Conservation (phyloP, 805 yeast species). For the Clavispora santaluciae region DNA sequence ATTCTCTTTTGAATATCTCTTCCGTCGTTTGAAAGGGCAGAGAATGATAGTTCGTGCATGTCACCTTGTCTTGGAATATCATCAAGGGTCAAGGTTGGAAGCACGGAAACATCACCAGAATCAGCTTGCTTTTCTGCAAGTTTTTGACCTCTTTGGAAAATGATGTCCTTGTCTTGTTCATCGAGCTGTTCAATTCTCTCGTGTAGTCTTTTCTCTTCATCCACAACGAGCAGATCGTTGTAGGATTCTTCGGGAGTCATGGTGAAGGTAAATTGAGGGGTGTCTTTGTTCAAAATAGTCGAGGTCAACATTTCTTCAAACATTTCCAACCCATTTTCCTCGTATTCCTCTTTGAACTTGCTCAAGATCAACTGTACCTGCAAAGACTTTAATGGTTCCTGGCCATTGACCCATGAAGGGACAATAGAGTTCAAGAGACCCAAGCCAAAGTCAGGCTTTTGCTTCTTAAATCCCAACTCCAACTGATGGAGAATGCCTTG, state of each 20-base stretch:
- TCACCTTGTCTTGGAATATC: slow-evolving; percentile 68
- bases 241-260: slow-evolving; percentile 68
- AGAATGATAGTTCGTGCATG: slow-evolving; percentile 22
- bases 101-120: slow-evolving; percentile 66
- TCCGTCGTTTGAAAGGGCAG: slow-evolving; percentile 26
- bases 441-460: slow-evolving; percentile 87
- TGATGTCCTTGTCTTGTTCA: slow-evolving; percentile 51
- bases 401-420: slow-evolving; percentile 81
- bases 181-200: slow-evolving; percentile 40
- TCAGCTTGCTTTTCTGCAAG: slow-evolving; percentile 61
- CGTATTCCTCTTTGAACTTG: slow-evolving; percentile 59
- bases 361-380: slow-evolving; percentile 58
- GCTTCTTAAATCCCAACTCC: slow-evolving; percentile 78
- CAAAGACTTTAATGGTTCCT: slow-evolving; percentile 68
- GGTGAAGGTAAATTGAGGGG: slow-evolving; percentile 62
- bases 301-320: slow-evolving; percentile 57
- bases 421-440: slow-evolving; percentile 64
- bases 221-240: slow-evolving; percentile 44
- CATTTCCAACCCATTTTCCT: slow-evolving; percentile 42
- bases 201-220: slow-evolving; percentile 54
- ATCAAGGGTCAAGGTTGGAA: slow-evolving; percentile 69
- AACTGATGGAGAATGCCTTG: slow-evolving; percentile 85
- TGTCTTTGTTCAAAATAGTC: slow-evolving; percentile 40
- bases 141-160: slow-evolving; percentile 55
- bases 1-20: slow-evolving; percentile 41